Conservation (phyloP, 768 basidiomycete species). For the Serendipita sp. region DNA sequence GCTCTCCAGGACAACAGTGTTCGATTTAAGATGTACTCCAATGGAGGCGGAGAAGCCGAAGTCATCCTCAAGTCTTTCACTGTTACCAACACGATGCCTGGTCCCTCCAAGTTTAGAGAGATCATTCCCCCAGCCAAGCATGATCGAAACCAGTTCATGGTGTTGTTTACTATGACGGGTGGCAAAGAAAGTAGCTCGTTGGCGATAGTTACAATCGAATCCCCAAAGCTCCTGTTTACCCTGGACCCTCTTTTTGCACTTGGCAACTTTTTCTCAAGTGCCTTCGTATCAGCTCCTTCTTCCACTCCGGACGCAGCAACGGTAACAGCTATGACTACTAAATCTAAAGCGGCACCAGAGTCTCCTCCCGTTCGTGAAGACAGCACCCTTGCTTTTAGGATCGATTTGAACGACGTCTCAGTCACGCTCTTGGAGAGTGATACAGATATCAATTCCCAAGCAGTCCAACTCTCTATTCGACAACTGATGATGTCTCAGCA, state of each 20-base stretch:
- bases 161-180: slow-evolving; percentile 69
- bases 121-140: slow-evolving; percentile 88
- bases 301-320: slow-evolving; percentile 10
- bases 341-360: neutral
- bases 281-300: slow-evolving; percentile 22
- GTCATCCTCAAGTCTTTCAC: slow-evolving; percentile 81
- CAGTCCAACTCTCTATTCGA: slow-evolving; percentile 69
- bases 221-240: slow-evolving; percentile 82
- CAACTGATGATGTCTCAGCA: slow-evolving; percentile 84
- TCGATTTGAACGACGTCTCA: slow-evolving; percentile 83
- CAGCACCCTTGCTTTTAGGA: slow-evolving; percentile 39
- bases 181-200: slow-evolving; percentile 39
- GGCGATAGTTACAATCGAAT: slow-evolving; percentile 79
- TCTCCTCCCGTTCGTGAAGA: neutral
- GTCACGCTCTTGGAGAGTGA: slow-evolving; percentile 82
- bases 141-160: slow-evolving; percentile 81
- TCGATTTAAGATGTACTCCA: slow-evolving; percentile 63
- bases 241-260: slow-evolving; percentile 81
- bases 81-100: slow-evolving; percentile 73
- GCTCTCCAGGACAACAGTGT: slow-evolving; percentile 65
- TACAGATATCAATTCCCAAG: slow-evolving; percentile 57
- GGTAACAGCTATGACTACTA: neutral
- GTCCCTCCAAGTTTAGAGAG: slow-evolving; percentile 74
- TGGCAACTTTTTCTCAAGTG: slow-evolving; percentile 65
- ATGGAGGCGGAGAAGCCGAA: slow-evolving; percentile 77